A percentile compares a stretch with the other conserved stretches of the same genome.
phyloP scores from a whole-genome alignment of 306 rosid species.

The Vigna trinervia region DNA sequence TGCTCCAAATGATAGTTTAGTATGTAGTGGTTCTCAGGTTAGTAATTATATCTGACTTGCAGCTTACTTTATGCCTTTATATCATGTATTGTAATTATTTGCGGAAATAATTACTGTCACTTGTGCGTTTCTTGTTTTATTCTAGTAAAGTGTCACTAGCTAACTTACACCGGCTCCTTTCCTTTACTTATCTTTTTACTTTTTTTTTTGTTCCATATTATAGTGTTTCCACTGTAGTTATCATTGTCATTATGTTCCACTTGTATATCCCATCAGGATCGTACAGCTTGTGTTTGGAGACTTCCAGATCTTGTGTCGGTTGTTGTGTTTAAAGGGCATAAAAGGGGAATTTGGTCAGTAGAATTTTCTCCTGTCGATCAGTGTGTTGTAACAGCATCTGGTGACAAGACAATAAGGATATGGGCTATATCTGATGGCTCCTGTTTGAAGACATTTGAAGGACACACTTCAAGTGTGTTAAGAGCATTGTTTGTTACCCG shows the following conservation, averaged over 20 bases:
- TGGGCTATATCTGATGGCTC: constrained; percentile 96
- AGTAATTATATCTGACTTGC: constrained; percentile 43
- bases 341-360: constrained; percentile 95
- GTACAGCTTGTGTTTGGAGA: constrained; percentile 94
- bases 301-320: constrained; percentile 85
- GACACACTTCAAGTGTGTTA: constrained; percentile 89
- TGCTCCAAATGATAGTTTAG: constrained; percentile 95
- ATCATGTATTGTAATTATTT: constrained; percentile 29
- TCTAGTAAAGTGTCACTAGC: constrained; percentile 2
- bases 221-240: constrained; percentile 18
- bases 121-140: constrained; percentile 1
- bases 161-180: constrained; percentile 22
- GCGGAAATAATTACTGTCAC: neutral
- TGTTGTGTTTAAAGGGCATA: constrained; percentile 86
- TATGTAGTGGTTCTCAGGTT: constrained; percentile 98
- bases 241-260: constrained; percentile 12
- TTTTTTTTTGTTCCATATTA: too few species aligned
- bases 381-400: constrained; percentile 93
- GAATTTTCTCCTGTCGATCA: constrained; percentile 99
- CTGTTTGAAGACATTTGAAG: constrained; percentile 94
- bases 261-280: constrained; percentile 65
- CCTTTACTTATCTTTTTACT: neutral
- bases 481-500: constrained; percentile 90
- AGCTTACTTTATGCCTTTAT: constrained; percentile 26
- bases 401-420: constrained; percentile 91